Conservation (phyloP, 2,329 filamentous ascomycete genomes). For the Nigrospora osmanthi region DNA sequence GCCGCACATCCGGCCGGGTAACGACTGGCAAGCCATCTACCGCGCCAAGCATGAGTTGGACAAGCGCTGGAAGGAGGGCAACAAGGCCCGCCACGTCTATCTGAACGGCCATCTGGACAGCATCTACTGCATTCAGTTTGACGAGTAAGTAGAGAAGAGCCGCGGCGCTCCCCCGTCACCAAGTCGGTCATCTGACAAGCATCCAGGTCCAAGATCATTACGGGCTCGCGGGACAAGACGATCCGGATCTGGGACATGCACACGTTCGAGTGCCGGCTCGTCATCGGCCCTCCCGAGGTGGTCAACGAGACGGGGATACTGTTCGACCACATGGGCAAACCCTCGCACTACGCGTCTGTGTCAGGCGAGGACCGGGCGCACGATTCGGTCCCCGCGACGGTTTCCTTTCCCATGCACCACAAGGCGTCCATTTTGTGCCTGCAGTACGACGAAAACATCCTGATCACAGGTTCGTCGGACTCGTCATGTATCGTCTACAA, state of each 20-base stretch:
- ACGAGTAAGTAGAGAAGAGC: constrained; percentile 58
- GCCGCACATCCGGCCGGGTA: constrained; percentile 46
- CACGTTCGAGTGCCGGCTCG: constrained; percentile 73
- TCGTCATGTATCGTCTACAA: constrained; percentile 87
- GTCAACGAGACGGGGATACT: constrained; percentile 45
- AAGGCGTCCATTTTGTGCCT: constrained; percentile 90
- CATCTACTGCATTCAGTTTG: constrained; percentile 96
- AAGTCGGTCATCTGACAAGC: not conserved
- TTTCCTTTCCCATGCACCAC: constrained; percentile 62
- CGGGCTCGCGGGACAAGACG: constrained; percentile 89
- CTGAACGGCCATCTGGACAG: constrained; percentile 91
- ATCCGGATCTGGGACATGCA: constrained; percentile 95
- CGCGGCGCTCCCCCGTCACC: constrained; percentile 7
- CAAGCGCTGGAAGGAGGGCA: constrained; percentile 69
- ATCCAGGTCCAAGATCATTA: constrained; percentile 81
- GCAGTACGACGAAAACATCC: constrained; percentile 86
- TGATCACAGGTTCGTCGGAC: constrained; percentile 93
- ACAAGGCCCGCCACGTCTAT: constrained; percentile 69
- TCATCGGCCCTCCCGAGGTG: constrained; percentile 73
- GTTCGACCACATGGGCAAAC: constrained; percentile 39
- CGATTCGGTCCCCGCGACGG: constrained; percentile 43
- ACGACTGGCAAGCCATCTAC: constrained; percentile 84
- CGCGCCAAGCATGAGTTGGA: constrained; percentile 68
- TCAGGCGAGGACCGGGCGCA: constrained; percentile 38
- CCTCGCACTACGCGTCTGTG: constrained; percentile 47